These are phyloP conservation scores for Berkeleyomyces rouxiae DNA, from an alignment of 2,329 filamentous ascomycete species.

Conservation along the genomic window DNA sequence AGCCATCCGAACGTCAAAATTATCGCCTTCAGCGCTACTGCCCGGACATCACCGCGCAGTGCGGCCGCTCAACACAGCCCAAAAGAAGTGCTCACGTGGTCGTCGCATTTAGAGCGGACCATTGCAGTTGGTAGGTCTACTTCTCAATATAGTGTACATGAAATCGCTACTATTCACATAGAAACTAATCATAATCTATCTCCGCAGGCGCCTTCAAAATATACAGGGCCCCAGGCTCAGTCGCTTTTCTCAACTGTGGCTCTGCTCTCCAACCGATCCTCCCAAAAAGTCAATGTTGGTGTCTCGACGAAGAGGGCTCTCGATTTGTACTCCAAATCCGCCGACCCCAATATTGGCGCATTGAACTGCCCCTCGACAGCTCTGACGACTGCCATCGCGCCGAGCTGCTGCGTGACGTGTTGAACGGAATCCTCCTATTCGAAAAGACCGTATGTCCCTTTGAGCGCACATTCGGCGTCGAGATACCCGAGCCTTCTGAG, in stretches of 20 bases:
- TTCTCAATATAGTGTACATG: not conserved
- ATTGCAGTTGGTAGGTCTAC: constrained; percentile 51
- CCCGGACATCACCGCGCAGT: constrained; percentile 17
- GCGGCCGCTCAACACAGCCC: constrained; percentile 26
- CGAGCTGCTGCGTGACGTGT: constrained; percentile 48
- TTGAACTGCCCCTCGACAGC: constrained; percentile 50
- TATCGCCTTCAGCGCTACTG: constrained; percentile 32
- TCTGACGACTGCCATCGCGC: constrained; percentile 48
- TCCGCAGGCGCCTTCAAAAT: constrained; percentile 54
- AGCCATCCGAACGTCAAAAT: constrained; percentile 59
- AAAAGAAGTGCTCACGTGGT: constrained; percentile 51
- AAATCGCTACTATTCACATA: not conserved
- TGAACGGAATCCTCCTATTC: constrained; percentile 62
- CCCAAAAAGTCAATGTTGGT: constrained; percentile 86
- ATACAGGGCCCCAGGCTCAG: constrained; percentile 71
- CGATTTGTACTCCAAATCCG: constrained; percentile 77
- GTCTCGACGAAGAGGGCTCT: constrained; percentile 64
- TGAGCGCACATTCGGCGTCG: constrained; percentile 55
- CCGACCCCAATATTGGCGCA: constrained; percentile 73
- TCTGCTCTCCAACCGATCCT: constrained; percentile 72
- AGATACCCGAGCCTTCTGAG: constrained; percentile 48
- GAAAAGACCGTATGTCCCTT: constrained; percentile 84
- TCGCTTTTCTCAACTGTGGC: constrained; percentile 76
- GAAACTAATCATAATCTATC: not conserved
- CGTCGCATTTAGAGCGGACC: constrained; percentile 60